phyloP scores from a whole-genome alignment of 179 eudicot genomes.

The Camellia oleifera region DNA sequence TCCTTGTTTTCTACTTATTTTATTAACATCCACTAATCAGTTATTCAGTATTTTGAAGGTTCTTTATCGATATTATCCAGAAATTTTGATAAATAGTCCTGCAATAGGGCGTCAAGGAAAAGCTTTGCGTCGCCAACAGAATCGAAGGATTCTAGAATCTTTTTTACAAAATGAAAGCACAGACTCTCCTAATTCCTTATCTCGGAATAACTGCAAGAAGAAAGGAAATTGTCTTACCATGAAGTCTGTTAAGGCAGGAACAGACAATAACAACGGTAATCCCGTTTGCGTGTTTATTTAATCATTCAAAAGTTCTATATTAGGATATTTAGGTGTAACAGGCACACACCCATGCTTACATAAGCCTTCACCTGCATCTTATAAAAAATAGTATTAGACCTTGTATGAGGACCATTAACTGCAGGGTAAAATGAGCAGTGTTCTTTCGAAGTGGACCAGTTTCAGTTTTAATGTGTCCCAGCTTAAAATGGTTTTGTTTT shows the following conservation, averaged over 20 bases:
- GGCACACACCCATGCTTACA: background rate
- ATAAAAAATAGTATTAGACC: background rate
- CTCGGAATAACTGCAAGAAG: slow-evolving; percentile 14
- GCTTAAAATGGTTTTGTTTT: background rate
- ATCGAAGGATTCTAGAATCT: slow-evolving; percentile 30
- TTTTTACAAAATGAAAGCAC: slow-evolving; percentile 26
- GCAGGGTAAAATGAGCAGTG: background rate
- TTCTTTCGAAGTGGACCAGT: background rate
- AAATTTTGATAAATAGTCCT: slow-evolving; percentile 49
- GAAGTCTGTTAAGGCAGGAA: slow-evolving; percentile 13
- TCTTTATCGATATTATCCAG: slow-evolving; percentile 63
- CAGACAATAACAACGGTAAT: slow-evolving; percentile 9
- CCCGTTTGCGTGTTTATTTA: background rate
- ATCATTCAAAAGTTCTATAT: background rate
- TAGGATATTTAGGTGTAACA: background rate
- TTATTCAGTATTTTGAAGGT: slow-evolving; percentile 46
- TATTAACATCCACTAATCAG: slow-evolving; percentile 16
- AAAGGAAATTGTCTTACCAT: slow-evolving; percentile 16
- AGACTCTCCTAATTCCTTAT: slow-evolving; percentile 13
- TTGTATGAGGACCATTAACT: slow-evolving; percentile 5
- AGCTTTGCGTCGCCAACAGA: slow-evolving; percentile 72
- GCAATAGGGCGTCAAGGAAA: slow-evolving; percentile 92
- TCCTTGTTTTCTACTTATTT: background rate
- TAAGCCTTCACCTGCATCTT: background rate
- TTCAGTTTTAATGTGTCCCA: background rate